Evolutionary conservation across 768 basidiomycete species (phyloP).

Genomic region (Lyophyllum decastes): DNA sequence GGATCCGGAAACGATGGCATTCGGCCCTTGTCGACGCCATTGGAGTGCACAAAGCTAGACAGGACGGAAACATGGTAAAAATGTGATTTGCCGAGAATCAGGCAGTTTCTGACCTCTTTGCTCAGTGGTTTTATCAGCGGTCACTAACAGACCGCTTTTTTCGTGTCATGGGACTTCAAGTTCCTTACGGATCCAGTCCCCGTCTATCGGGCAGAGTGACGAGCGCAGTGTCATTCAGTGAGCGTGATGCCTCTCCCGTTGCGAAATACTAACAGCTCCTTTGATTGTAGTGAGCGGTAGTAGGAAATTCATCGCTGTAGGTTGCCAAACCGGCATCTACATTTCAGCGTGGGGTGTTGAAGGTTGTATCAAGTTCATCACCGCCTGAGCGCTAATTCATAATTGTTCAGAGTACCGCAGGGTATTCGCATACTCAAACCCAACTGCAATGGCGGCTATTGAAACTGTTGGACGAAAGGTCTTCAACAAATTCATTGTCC

Average conservation of each 20-base stretch:
- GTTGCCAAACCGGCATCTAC: slow-evolving; percentile 71
- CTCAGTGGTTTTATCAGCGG: slow-evolving; percentile 69
- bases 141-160: slow-evolving; percentile 64
- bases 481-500: slow-evolving; percentile 71
- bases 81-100: not conserved
- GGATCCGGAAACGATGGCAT: slow-evolving; percentile 63
- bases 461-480: slow-evolving; percentile 40
- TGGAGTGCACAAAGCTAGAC: slow-evolving; percentile 59
- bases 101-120: not conserved
- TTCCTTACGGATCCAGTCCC: slow-evolving; percentile 24
- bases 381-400: not conserved
- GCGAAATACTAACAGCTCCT: not conserved
- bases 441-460: slow-evolving; percentile 58
- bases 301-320: slow-evolving; percentile 62
- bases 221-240: slow-evolving; percentile 67
- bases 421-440: slow-evolving; percentile 51
- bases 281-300: slow-evolving; percentile 43
- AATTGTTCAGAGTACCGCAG: slow-evolving; percentile 51
- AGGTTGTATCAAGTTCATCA: slow-evolving; percentile 35
- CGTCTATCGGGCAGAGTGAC: slow-evolving; percentile 60
- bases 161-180: slow-evolving; percentile 41
- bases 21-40: slow-evolving; percentile 61
- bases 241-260: slow-evolving; percentile 20
- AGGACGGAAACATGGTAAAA: slow-evolving; percentile 74
- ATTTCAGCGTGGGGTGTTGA: slow-evolving; percentile 55